Base-by-base conservation (phyloP, 441 rosid genomes). In the Euphorbia schlechtendalii region DNA sequence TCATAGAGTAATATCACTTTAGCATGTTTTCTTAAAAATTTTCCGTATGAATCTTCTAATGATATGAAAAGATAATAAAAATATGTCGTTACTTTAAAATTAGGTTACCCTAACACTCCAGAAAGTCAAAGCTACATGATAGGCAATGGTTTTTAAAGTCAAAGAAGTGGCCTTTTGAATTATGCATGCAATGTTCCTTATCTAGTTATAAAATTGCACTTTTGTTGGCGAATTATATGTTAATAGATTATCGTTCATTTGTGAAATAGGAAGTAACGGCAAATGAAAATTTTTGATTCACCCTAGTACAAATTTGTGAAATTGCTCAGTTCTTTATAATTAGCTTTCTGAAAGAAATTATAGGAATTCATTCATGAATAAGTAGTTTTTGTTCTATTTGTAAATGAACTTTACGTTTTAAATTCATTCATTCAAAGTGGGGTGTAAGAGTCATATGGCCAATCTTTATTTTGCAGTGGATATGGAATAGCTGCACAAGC, bases 401-500 rank as follows among this genome's bases (percentile, higher is more conserved):
- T 15, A 46, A 17, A 46, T 46, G 51, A 46, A 46, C 17, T 46
- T 46, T 46, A 46, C 20, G 2, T 46, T 46, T 17, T 14, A 17
- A 46, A 4, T 46, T 8, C 15, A 13, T 46, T 15, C 3, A 6
- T 15, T n/a, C 6, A 14, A 15, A 46, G 20, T 3, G 20, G 51
- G 20, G 51, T 46, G 51, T 17, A 32, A 63, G n/a, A n/a, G 60
- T 65, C 49, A 18, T 41, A 1, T 18, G 8, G 63, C 49, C 62
- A 36, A 22, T 58, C 54, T 71, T 62, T 40, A 8, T 72, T 67
- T 55, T 81, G 81, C 93, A 94, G 99, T 84, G 99, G 99, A 74
- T 94, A 91, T 80, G 98, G 99, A 66, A 94, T 94, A 73, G 83
- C 98, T 74, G 96, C 98, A 56, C 96, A 80, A 72, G 98, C 98